Conservation (phyloP, 345 rosid genomes). For the Hypericum perforatum region DNA sequence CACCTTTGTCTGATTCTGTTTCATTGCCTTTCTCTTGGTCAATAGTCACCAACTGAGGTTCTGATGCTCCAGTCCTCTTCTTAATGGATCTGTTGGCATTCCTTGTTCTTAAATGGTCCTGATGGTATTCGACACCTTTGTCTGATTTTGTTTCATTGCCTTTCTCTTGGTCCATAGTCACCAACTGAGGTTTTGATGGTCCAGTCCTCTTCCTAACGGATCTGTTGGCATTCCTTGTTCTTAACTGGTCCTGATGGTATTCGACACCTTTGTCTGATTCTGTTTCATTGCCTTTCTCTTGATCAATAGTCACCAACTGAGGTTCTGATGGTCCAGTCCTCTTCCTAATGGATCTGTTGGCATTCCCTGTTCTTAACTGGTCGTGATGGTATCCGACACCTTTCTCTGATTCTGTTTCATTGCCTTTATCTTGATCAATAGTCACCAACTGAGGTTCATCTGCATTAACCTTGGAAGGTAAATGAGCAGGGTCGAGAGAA, state of each 20-base stretch:
- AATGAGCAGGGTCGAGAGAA: conserved; percentile 30
- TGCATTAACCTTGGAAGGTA: conserved; percentile 19
- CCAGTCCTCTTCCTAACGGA: conserved; percentile 33
- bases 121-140: conserved; percentile 33
- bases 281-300: conserved; percentile 24
- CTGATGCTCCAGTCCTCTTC: conserved; percentile 38
- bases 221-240: conserved; percentile 22
- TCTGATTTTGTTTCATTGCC: conserved; percentile 33
- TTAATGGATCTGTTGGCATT: conserved; percentile 23
- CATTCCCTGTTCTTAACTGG: conserved; percentile 22
- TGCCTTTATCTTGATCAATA: conserved; percentile 20
- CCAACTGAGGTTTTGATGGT: too few species aligned
- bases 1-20: conserved; percentile 39
- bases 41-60: conserved; percentile 16
- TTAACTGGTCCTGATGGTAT: conserved; percentile 21
- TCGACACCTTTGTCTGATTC: conserved; percentile 44
- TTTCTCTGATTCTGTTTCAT: conserved; percentile 35
- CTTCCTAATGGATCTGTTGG: conserved; percentile 25
- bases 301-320: conserved; percentile 15
- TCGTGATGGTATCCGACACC: conserved; percentile 31
- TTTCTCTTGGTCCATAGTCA: conserved; percentile 22
- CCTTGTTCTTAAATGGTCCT: conserved; percentile 20
- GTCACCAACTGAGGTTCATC: conserved; percentile 31
- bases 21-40: conserved; percentile 23
- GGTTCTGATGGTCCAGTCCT: too few species aligned